Base-by-base conservation (phyloP, 805 yeast species). In the Clavispora phyllophila region DNA sequence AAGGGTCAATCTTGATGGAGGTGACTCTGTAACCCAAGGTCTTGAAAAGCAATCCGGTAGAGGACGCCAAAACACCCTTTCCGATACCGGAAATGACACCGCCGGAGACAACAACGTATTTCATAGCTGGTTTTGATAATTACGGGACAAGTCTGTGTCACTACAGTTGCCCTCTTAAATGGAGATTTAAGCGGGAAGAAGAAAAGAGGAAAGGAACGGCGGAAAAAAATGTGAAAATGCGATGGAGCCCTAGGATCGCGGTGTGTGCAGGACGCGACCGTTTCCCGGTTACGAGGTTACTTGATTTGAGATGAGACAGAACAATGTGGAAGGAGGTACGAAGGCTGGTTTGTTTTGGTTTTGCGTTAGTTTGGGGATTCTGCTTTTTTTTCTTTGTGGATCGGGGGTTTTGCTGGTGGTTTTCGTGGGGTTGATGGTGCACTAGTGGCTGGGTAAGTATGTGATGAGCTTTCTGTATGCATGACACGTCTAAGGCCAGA, bases 81-180 rank as follows among this genome's bases (percentile, higher is more conserved):
- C 99, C 99, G 63, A 93, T 93, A 71, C 99, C 99, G 57, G 96
- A 87, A 56, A 93, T 93, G 57, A 93, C 99, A 79, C 99, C 99
- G 66, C 99, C 99, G 46, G 98, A 90, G 37, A 93, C 99, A 59
- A 93, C 95, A 59, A 93, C 98, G 96, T 89, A 93, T 71, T 93
- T 93, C 98, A 93, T 91, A 43, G 17, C n/a, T 27, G 37, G 23
- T 10, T 25, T 17, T 17, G 36, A 28, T 33, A 14, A 8, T 22
- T 17, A 32, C 22, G 36, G 29, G 24, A 31, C 25, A 23, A 28
- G 24, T 18, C 19, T 20, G 31, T 32, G 32, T 36, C 40, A 38
- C 48, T 47, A 58, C 55, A 51, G 51, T 46, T 57, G 68, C 72
- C 73, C 73, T 65, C 73, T 65, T 67, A 66, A 66, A 62, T 55